Evolutionary conservation across 495 filamentous ascomycete genomes (phyloP).

Genomic region (Aspergillus bridgeri): DNA sequence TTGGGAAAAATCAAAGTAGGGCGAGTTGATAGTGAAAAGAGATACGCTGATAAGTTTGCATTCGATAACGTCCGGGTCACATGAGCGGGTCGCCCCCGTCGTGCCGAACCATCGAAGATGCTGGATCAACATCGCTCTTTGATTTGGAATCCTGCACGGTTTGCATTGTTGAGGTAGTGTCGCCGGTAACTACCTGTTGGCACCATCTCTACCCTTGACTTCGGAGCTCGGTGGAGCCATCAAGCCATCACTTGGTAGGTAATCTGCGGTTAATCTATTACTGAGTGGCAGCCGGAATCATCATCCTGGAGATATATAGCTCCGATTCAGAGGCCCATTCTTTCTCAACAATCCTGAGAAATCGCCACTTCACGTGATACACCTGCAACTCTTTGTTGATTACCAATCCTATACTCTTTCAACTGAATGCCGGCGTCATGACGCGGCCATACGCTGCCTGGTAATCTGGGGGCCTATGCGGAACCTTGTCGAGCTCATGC

Average conservation of each 20-base stretch:
- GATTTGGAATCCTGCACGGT: no score
- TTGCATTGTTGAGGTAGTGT: not conserved
- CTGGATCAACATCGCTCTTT: not conserved
- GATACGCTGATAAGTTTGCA: constrained; percentile 4
- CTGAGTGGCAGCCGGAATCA: not conserved
- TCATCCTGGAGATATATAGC: not conserved
- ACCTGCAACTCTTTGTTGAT: not conserved
- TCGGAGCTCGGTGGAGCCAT: not conserved
- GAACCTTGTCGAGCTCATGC: not conserved
- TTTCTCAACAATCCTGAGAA: not conserved
- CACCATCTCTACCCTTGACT: not conserved
- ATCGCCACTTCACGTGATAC: constrained; percentile 1
- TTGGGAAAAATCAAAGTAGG: not conserved
- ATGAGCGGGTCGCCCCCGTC: constrained; percentile 5
- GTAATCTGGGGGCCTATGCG: not conserved
- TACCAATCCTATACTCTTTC: not conserved
- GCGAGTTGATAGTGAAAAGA: not conserved
- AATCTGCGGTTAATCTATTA: no score
- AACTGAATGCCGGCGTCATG: not conserved
- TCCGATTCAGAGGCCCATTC: not conserved
- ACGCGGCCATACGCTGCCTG: not conserved
- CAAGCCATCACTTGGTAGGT: not conserved
- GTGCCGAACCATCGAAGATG: not conserved
- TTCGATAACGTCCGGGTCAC: constrained; percentile 2
- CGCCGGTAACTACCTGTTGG: not conserved